These are phyloP conservation scores for Hagleromyces aurorensis DNA, from an alignment of 805 yeast genomes.

Conservation along the genomic window DNA sequence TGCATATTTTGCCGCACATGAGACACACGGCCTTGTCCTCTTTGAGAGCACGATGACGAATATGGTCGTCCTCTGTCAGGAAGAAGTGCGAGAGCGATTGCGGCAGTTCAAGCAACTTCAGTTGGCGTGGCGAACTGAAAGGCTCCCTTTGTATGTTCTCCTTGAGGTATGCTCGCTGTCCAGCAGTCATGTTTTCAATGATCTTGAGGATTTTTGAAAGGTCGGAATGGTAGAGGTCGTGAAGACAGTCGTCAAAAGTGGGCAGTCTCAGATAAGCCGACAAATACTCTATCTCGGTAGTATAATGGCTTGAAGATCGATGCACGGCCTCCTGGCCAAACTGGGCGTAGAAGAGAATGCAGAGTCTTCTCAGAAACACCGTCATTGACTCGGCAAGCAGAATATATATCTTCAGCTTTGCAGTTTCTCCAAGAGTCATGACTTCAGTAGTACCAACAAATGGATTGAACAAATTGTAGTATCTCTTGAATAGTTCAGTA, in stretches of 20 bases:
- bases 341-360: slow-evolving; percentile 10
- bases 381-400: slow-evolving; percentile 10
- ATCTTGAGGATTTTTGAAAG: background rate
- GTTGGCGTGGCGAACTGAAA: slow-evolving; percentile 37
- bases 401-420: slow-evolving; percentile 2
- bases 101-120: slow-evolving; percentile 60
- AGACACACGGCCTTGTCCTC: slow-evolving; percentile 80
- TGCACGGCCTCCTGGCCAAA: slow-evolving; percentile 7
- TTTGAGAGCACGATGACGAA: slow-evolving; percentile 32
- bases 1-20: slow-evolving; percentile 65
- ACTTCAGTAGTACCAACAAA: background rate
- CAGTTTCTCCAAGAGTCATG: background rate
- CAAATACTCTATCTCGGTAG: slow-evolving; percentile 3
- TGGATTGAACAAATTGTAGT: slow-evolving; percentile 2
- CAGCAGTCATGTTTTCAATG: slow-evolving; percentile 2
- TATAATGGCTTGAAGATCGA: background rate
- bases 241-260: slow-evolving; percentile 2
- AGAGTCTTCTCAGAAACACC: slow-evolving; percentile 15
- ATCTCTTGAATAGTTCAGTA: slow-evolving; percentile 4
- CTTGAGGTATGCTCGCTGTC: too few species aligned
- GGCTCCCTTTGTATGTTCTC: slow-evolving; percentile 1
- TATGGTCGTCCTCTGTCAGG: slow-evolving; percentile 37
- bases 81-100: slow-evolving; percentile 48
- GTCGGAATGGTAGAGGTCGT: slow-evolving; percentile 4
- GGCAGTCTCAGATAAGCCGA: slow-evolving; percentile 2